A percentile compares a stretch with the other conserved stretches of the same genome.
These are phyloP conservation scores for Eucalyptus cloeziana DNA, from an alignment of 345 rosid species.

Conservation along the genomic window DNA sequence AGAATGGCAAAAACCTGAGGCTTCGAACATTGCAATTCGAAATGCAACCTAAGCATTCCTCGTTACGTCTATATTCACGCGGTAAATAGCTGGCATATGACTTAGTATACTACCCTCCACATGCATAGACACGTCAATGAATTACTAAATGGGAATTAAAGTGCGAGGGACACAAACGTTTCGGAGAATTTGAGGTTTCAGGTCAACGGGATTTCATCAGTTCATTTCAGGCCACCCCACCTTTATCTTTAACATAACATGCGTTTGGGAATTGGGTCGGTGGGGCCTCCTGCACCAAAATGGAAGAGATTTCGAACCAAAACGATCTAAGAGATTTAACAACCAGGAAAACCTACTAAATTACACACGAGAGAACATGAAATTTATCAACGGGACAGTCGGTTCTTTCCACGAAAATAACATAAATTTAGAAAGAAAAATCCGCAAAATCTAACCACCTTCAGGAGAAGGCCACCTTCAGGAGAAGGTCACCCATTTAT, in stretches of 20 bases:
- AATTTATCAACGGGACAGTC: background rate
- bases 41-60: background rate
- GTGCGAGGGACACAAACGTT: background rate
- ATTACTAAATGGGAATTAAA: background rate
- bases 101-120: background rate
- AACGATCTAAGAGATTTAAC: background rate
- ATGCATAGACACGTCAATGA: background rate
- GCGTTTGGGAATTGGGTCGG: background rate
- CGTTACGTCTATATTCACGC: background rate
- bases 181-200: background rate
- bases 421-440: conserved; percentile 7
- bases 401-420: background rate
- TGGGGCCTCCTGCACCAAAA: background rate
- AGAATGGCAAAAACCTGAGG: background rate
- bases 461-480: conserved; percentile 14
- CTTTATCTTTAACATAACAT: background rate
- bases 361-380: conserved; percentile 5
- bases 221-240: background rate
- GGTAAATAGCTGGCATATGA: background rate
- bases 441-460: conserved; percentile 39
- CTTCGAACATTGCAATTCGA: background rate
- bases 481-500: conserved; percentile 8
- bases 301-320: background rate
- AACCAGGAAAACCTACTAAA: conserved; percentile 28
- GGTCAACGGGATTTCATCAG: background rate